These are phyloP conservation scores for Eutrema japonicum DNA, from an alignment of 345 rosid genomes.

Conservation along the genomic window DNA sequence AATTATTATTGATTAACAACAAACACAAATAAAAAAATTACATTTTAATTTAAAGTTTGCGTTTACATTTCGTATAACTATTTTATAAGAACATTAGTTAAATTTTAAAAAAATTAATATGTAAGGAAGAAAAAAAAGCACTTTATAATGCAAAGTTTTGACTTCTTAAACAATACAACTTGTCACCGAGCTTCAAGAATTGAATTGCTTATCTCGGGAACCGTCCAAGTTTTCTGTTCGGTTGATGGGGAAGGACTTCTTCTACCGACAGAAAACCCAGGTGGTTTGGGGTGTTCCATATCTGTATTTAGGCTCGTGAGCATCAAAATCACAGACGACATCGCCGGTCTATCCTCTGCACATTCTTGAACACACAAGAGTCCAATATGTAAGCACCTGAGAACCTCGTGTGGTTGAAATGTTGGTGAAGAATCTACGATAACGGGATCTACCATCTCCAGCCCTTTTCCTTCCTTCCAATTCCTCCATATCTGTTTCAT, in stretches of 20 bases:
- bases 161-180: too few relatives aligned
- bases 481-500: not conserved
- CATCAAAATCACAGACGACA: not conserved
- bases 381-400: not conserved
- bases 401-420: not conserved
- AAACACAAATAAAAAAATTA: too few relatives aligned
- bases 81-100: too few relatives aligned
- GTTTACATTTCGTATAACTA: too few relatives aligned
- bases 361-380: constrained; percentile 19
- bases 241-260: not conserved
- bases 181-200: not conserved
- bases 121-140: too few relatives aligned
- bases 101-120: too few relatives aligned
- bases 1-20: too few relatives aligned
- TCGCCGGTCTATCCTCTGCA: not conserved
- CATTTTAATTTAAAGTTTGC: too few relatives aligned
- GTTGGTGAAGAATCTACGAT: not conserved
- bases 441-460: not conserved
- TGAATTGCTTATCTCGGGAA: not conserved
- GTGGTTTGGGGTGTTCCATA: not conserved
- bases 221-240: not conserved
- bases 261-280: not conserved
- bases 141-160: too few relatives aligned
- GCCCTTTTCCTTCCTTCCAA: constrained; percentile 4
- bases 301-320: not conserved